A percentile compares a stretch with the other conserved stretches of the same genome.
These are phyloP conservation scores for Aspergillus candidus DNA, from an alignment of 2,329 filamentous ascomycete species.

Conservation along the genomic window DNA sequence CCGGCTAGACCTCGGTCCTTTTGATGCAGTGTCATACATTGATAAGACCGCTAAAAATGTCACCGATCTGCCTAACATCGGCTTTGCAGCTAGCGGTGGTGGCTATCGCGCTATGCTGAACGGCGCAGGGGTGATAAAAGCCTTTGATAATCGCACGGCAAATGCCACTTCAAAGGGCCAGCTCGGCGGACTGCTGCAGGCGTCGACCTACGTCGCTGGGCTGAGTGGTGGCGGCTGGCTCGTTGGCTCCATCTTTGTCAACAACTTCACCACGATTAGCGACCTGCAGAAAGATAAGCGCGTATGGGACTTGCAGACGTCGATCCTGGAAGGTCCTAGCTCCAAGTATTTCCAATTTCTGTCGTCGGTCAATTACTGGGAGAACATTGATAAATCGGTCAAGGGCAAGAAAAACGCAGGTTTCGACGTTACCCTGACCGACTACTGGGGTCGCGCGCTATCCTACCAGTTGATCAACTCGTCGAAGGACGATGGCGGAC, in stretches of 20 bases:
- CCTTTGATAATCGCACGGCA: conserved; percentile 66
- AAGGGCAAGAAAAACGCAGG: conserved; percentile 56
- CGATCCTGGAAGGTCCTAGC: conserved; percentile 54
- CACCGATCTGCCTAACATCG: conserved; percentile 13
- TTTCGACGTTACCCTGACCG: conserved; percentile 67
- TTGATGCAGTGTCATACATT: conserved; percentile 70
- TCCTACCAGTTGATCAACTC: conserved; percentile 79
- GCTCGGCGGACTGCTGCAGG: conserved; percentile 64
- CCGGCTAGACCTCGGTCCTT: conserved; percentile 64
- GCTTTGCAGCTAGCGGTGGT: conserved; percentile 56
- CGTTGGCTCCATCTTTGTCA: conserved; percentile 68
- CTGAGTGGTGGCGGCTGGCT: conserved; percentile 80
- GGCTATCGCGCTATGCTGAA: conserved; percentile 78
- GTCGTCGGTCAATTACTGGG: conserved; percentile 56
- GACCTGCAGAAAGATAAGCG: conserved; percentile 43
- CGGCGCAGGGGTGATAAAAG: conserved; percentile 69
- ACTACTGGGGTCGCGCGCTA: conserved; percentile 82
- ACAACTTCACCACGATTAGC: conserved; percentile 67
- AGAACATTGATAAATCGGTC: conserved; percentile 54
- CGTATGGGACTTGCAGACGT: conserved; percentile 60
- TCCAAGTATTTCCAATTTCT: conserved; percentile 38
- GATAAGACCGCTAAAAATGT: conserved; percentile 36
- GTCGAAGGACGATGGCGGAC: conserved; percentile 56
- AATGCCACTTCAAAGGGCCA: conserved; percentile 44
- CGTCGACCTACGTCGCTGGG: conserved; percentile 71